phyloP scores from a whole-genome alignment of 2,329 filamentous ascomycete species.

The Purpureocillium lavendulum region DNA sequence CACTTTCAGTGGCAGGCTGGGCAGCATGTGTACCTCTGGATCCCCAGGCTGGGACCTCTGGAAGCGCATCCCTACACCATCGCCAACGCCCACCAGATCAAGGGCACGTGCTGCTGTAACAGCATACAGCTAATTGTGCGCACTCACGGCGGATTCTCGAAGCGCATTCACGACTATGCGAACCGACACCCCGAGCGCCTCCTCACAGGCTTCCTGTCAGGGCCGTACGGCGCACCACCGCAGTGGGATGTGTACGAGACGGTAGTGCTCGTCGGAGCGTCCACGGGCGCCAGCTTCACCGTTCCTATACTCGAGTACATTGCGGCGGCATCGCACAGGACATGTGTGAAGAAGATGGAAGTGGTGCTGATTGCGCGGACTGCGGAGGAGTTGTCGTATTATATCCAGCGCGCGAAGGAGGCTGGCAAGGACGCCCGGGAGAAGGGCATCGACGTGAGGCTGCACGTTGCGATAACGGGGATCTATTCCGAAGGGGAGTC shows the following conservation, averaged over 20 bases:
- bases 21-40: constrained; percentile 54
- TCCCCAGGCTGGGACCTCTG: constrained; percentile 43
- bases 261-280: constrained; percentile 50
- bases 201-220: constrained; percentile 37
- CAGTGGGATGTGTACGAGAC: constrained; percentile 52
- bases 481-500: constrained; percentile 1
- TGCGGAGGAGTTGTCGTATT: constrained; percentile 46
- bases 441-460: constrained; percentile 38
- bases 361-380: constrained; percentile 44
- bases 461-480: constrained; percentile 47
- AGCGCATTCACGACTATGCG: constrained; percentile 40
- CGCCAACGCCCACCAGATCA: constrained; percentile 42
- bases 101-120: constrained; percentile 46
- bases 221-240: constrained; percentile 48
- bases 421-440: constrained; percentile 31
- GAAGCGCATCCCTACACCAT: constrained; percentile 56
- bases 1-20: constrained; percentile 52
- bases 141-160: constrained; percentile 48
- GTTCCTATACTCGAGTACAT: constrained; percentile 50
- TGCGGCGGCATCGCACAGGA: constrained; percentile 28
- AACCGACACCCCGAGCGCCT: constrained; percentile 22
- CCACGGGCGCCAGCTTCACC: constrained; percentile 55
- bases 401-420: constrained; percentile 37
- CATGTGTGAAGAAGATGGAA: constrained; percentile 44
- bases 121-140: constrained; percentile 51